Conservation (phyloP, 1,284 basidiomycete species). For the Mycosarcoma maydis region DNA sequence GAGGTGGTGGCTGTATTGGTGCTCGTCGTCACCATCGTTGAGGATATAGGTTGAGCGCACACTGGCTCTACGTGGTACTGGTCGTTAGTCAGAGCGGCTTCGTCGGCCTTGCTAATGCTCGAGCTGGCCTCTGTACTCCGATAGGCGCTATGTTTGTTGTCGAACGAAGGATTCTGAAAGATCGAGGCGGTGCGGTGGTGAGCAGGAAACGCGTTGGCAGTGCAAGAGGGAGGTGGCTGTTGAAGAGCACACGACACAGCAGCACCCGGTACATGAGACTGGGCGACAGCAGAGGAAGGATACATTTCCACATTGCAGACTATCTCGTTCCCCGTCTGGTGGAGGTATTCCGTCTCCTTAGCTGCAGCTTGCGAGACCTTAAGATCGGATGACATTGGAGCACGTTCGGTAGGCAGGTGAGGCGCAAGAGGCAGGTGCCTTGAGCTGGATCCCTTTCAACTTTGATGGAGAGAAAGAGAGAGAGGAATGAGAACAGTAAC, state of each 20-base stretch:
- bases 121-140: conserved; percentile 8
- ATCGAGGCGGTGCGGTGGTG: conserved; percentile 8
- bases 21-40: conserved; percentile 5
- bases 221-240: conserved; percentile 23
- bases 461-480: too few relatives aligned
- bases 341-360: neutral
- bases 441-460: too few relatives aligned
- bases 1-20: conserved; percentile 22
- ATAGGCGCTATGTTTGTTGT: conserved; percentile 15
- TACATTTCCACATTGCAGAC: conserved; percentile 24
- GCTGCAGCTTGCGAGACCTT: neutral
- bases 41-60: neutral
- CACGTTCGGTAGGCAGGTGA: too few relatives aligned
- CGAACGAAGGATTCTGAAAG: conserved; percentile 17
- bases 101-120: neutral
- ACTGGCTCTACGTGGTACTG: neutral
- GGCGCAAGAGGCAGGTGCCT: neutral
- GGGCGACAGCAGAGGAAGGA: conserved; percentile 30
- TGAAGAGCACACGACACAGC: conserved; percentile 15
- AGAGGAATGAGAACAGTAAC: too few relatives aligned
- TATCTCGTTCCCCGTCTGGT: neutral
- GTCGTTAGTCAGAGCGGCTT: neutral
- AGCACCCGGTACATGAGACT: conserved; percentile 24
- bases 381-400: neutral
- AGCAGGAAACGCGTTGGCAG: neutral